phyloP scores from a whole-genome alignment of 108 stramenopile species.

The Cylindrotheca fusiformis region DNA sequence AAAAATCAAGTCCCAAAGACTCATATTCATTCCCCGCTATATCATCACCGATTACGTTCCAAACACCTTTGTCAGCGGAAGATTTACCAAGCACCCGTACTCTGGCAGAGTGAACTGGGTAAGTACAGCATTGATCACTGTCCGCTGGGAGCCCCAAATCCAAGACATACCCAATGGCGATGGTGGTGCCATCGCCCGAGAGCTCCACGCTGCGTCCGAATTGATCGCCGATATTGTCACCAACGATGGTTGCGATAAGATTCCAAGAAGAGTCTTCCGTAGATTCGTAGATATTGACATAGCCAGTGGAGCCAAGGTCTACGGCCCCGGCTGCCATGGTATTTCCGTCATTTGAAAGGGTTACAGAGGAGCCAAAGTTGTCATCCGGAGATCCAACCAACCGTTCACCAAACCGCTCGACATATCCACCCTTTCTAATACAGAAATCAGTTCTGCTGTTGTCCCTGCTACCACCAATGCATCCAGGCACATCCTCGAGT shows the following conservation, averaged over 20 bases:
- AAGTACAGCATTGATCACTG: too few species aligned
- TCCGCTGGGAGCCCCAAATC: background rate
- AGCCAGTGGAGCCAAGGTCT: background rate
- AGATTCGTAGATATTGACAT: conserved; percentile 17
- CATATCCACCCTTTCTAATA: background rate
- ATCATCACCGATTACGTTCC: background rate
- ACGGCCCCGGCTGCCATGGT: conserved; percentile 23
- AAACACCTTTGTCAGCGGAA: background rate
- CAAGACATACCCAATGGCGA: conserved; percentile 18
- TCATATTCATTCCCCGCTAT: background rate
- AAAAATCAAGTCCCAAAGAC: background rate
- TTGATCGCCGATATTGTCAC: conserved; percentile 2
- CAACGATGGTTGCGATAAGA: background rate
- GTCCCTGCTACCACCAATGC: conserved; percentile 16
- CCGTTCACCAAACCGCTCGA: background rate
- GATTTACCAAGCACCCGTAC: background rate
- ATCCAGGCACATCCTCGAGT: conserved; percentile 31
- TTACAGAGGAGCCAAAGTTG: conserved; percentile 33
- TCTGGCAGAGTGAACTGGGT: background rate
- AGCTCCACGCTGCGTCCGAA: conserved; percentile 24
- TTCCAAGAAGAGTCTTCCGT: conserved; percentile 16
- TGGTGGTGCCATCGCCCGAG: conserved; percentile 12
- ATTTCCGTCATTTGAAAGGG: conserved; percentile 23
- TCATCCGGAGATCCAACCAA: conserved; percentile 4
- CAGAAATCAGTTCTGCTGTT: conserved; percentile 23